Percentiles rank a stretch among this genome's conserved stretches.
phyloP scores from a whole-genome alignment of 345 rosid species.

The Moricandia moricandioides region DNA sequence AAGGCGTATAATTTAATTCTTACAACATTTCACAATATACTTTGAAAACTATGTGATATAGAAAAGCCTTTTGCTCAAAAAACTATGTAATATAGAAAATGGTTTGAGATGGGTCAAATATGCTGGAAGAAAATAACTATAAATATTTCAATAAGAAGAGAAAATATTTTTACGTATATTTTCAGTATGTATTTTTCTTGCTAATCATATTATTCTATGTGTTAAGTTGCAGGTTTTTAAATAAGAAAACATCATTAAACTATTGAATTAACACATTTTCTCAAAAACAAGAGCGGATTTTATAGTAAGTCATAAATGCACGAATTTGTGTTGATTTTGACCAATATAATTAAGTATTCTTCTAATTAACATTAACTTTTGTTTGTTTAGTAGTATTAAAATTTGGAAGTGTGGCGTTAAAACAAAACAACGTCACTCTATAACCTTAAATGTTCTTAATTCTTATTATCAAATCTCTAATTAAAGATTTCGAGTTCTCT shows the following conservation, averaged over 20 bases:
- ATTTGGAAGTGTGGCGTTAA: too few species aligned
- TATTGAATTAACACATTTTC: neutral
- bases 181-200: neutral
- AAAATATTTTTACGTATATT: neutral
- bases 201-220: neutral
- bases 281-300: neutral
- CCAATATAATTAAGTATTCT: neutral
- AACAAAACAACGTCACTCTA: too few species aligned
- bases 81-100: neutral
- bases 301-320: neutral
- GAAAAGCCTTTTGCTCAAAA: neutral
- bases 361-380: neutral
- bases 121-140: neutral
- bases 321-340: neutral
- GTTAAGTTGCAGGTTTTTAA: neutral
- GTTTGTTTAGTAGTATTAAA: neutral
- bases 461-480: neutral
- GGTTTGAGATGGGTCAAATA: neutral
- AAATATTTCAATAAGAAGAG: neutral
- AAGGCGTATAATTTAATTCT: neutral
- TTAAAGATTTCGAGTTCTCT: neutral
- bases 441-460: neutral
- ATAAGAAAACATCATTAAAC: too few species aligned
- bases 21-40: neutral
- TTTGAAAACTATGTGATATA: neutral